Evolutionary conservation across 345 rosid species (phyloP).

Genomic region (Zanthoxylum bungeanum): DNA sequence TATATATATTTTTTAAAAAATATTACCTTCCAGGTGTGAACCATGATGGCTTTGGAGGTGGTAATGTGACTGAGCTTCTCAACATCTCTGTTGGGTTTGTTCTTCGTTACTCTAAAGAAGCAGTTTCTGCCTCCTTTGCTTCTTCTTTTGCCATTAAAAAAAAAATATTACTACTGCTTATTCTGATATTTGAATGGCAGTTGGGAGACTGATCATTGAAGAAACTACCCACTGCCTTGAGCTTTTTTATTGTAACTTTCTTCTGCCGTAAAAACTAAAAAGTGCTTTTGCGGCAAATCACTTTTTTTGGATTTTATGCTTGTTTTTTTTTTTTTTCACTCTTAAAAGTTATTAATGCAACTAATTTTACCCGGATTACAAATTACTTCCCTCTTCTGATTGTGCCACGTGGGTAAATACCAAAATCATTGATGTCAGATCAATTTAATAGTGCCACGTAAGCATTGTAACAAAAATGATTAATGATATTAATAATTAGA

Average conservation of each 20-base stretch:
- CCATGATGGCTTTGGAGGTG: slow-evolving; percentile 63
- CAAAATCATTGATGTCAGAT: neutral
- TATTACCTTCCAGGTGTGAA: slow-evolving; percentile 70
- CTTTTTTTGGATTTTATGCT: neutral
- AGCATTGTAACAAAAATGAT: neutral
- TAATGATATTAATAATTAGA: too few relatives aligned
- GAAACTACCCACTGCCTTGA: neutral
- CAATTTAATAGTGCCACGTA: neutral
- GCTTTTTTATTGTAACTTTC: too few relatives aligned
- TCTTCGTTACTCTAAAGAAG: slow-evolving; percentile 19
- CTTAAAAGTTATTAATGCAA: too few relatives aligned
- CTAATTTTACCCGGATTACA: neutral
- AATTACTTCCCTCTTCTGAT: neutral
- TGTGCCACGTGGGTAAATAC: neutral
- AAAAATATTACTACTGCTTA: too few relatives aligned
- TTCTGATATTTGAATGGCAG: neutral
- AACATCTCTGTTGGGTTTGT: slow-evolving; percentile 29
- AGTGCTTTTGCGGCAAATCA: neutral
- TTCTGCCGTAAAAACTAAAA: neutral
- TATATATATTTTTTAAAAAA: too few relatives aligned
- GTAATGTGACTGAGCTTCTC: slow-evolving; percentile 22
- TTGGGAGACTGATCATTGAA: neutral
- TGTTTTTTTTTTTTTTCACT: too few relatives aligned
- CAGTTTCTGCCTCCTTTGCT: slow-evolving; percentile 28
- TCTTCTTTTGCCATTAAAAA: slow-evolving; percentile 21